Evolutionary conservation across 2,329 filamentous ascomycete species (phyloP), one percentile per base, ranked within the genome.

Genomic region (Chalaropsis thielavioides): DNA sequence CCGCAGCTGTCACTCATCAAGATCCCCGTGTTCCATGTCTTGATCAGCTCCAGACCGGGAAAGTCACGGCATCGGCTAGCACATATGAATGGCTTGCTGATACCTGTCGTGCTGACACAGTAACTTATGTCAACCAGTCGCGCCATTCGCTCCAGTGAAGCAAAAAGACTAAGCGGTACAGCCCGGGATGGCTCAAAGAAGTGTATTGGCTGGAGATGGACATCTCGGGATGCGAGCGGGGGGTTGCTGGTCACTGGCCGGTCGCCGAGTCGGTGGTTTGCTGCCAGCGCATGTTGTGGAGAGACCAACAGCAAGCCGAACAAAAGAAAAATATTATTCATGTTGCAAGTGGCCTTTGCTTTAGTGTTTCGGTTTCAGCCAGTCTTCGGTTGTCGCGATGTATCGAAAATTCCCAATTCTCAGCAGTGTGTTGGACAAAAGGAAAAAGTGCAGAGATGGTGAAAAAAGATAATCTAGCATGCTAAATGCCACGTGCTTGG

Each of bases 121-220:
- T 97, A 97, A 60, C 90, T 80, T 67, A 97, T 94, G 73, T 99
- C 94, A 68, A 96, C 92, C 31, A 97, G 82, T 64, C 92, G 86
- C n/a, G 92, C 84, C 64, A 92, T 79, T 71, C 95, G 89, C 75
- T 96, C 91, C 15, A 99, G 84, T 19, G 89, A 86, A 66, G 82
- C 78, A 75, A 95, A 97, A 68, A 96, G 80, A 27, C 78, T 71
- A 35, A 75, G 71, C 3, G 88, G 85, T 38, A 63, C 43, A 2
- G 22, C 10, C 54, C 54, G 54, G 15, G 13, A 17, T 38, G 54
- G n/a, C 54, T 58, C 15, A 13, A 22, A 8, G 17, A 8, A 6
- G n/a, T 38, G 27, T 58, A 17, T 35, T 19, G 54, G 10, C 27
- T 19, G 11, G n/a, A 35, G 27, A n/a, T 31, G 31, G 31, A n/a